Conservation (phyloP, 495 filamentous ascomycete species). For the Penicillium lagena region DNA sequence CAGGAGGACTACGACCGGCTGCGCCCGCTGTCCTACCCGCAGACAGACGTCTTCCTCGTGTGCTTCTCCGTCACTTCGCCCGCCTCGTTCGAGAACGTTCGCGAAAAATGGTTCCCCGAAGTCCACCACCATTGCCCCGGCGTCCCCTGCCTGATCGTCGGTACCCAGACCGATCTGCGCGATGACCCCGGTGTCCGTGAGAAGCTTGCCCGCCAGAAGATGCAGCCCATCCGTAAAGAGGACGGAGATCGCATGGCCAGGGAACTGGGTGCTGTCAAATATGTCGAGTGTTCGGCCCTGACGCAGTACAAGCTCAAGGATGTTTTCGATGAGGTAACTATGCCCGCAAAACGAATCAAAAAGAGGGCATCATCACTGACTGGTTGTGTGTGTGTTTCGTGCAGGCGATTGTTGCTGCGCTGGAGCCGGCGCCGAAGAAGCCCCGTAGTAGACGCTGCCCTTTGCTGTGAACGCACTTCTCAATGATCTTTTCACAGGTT, state of each 20-base stretch:
- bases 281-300: slow-evolving; percentile 95
- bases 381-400: slow-evolving; percentile 8
- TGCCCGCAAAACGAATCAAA: too few species aligned
- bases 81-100: slow-evolving; percentile 98
- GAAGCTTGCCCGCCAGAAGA: slow-evolving; percentile 91
- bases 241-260: slow-evolving; percentile 95
- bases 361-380: slow-evolving; percentile 3
- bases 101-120: slow-evolving; percentile 98
- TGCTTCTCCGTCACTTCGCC: slow-evolving; percentile 98
- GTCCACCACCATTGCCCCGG: slow-evolving; percentile 98
- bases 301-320: slow-evolving; percentile 99
- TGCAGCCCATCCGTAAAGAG: slow-evolving; percentile 83
- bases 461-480: slow-evolving; percentile 27
- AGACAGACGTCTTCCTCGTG: slow-evolving; percentile 97
- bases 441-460: slow-evolving; percentile 41
- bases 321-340: slow-evolving; percentile 90
- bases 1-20: slow-evolving; percentile 99
- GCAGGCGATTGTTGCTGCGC: slow-evolving; percentile 82
- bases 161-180: slow-evolving; percentile 93
- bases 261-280: slow-evolving; percentile 93
- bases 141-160: slow-evolving; percentile 95
- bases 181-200: slow-evolving; percentile 84
- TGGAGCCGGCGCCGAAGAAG: slow-evolving; percentile 76
- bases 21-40: slow-evolving; percentile 91
- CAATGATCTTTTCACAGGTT: slow-evolving; percentile 15